Evolutionary conservation across 2,329 filamentous ascomycete genomes (phyloP), one percentile per base, ranked within the genome.

Genomic region (Hirsutella minnesotensis): DNA sequence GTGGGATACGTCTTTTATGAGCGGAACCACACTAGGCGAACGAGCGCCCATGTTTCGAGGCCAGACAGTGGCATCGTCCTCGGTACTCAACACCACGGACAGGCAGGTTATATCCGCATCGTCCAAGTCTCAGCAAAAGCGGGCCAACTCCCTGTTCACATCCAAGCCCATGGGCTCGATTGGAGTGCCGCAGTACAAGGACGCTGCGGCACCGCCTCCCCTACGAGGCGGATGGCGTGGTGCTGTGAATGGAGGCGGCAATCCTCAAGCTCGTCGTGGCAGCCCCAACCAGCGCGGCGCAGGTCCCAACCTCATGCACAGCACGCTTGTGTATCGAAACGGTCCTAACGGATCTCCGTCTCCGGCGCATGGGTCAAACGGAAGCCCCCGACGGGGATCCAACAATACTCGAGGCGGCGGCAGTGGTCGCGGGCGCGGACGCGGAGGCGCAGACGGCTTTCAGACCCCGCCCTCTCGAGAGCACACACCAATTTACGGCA

Each of bases 1-100:
- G 8, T 98, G 95, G 64, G 94, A 98, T 59, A 77, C 79, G 12
- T 84, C 87, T 0, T 98, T 98, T 63, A 96, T 98, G 89, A 94
- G 88, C 56, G 92, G 92, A 48, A 95, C 89, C 2, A 92, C 86
- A 0, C 73, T 98, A 15, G 85, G 86, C 46, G 88, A 89, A 44
- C 82, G 92, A 46, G 95, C 90, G 58, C 87, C 88, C 21, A 81
- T 86, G 31, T 98, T 98, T 78, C 80, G 90, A 30, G 92, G 92
- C 41, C 89, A 92, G 59, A 95, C 92, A 0, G 88, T 98, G 4
- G 79, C 87, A 2, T 77, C 83, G 7, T 83, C 84, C n/a, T 84
- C 86, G 1, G 88, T 96, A 2, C 73, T 98, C 29, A 98, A 98
- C 64, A 69, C 94, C 44, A 82, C 81, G 2, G 72, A 89, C 56